Conservation (phyloP, 1,139 yeast species). For the Yamadazyma taylorii region DNA sequence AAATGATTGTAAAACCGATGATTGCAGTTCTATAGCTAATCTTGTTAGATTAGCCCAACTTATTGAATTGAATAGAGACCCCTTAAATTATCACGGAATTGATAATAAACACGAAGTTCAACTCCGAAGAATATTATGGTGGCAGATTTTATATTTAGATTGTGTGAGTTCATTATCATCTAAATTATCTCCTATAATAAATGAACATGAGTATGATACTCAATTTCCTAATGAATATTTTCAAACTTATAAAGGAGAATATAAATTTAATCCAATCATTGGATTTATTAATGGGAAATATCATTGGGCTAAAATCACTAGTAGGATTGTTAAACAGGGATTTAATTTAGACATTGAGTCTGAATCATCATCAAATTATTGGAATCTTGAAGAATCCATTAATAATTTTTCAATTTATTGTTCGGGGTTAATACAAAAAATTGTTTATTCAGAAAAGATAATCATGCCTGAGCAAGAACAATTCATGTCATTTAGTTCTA, state of each 20-base stretch:
- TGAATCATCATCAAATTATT: neutral
- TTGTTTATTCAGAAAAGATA: neutral
- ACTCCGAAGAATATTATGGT: conserved; percentile 10
- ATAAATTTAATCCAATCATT: conserved; percentile 5
- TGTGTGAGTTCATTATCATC: conserved; percentile 11
- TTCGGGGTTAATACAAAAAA: conserved; percentile 5
- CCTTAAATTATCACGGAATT: conserved; percentile 9
- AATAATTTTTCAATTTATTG: conserved; percentile 9
- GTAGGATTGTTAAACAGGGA: conserved; percentile 4
- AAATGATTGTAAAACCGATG: conserved; percentile 13
- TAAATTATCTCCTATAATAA: conserved; percentile 9
- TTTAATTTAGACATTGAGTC: conserved; percentile 1
- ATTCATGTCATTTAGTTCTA: conserved; percentile 8
- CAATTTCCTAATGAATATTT: conserved; percentile 10
- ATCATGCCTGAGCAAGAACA: conserved; percentile 3
- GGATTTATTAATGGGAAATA: conserved; percentile 10
- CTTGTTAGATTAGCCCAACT: conserved; percentile 11
- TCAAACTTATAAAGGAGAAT: conserved; percentile 3
- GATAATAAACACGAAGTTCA: conserved; percentile 5
- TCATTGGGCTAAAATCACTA: conserved; percentile 9
- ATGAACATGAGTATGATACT: conserved; percentile 10
- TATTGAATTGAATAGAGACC: conserved; percentile 12
- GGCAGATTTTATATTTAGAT: conserved; percentile 12
- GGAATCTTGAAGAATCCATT: conserved; percentile 1
- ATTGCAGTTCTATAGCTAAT: conserved; percentile 11